Evolutionary conservation across 1,139 yeast genomes (phyloP).

Genomic region (Chernovozyma aurita): DNA sequence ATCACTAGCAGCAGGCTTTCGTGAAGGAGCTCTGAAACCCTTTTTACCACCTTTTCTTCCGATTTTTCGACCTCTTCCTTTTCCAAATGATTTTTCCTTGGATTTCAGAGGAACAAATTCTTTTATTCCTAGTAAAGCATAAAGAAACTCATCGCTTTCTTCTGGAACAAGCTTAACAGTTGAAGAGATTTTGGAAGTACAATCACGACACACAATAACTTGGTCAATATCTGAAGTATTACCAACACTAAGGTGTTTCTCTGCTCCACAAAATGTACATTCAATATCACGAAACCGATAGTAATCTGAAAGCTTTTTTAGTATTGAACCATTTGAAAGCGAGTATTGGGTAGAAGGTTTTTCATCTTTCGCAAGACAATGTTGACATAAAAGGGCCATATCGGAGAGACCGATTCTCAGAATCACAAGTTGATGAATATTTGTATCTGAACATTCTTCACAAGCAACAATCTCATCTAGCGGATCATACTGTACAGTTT

Average conservation of each 20-base stretch:
- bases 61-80: slow-evolving; percentile 18
- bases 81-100: slow-evolving; percentile 14
- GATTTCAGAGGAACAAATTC: slow-evolving; percentile 27
- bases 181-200: slow-evolving; percentile 26
- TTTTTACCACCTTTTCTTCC: slow-evolving; percentile 25
- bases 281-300: slow-evolving; percentile 46
- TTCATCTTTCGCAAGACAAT: slow-evolving; percentile 44
- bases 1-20: slow-evolving; percentile 21
- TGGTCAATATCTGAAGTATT: slow-evolving; percentile 15
- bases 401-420: slow-evolving; percentile 54
- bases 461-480: slow-evolving; percentile 45
- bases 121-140: slow-evolving; percentile 45
- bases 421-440: slow-evolving; percentile 50
- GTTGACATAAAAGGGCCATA: slow-evolving; percentile 46
- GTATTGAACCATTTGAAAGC: slow-evolving; percentile 50
- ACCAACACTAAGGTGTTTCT: slow-evolving; percentile 37
- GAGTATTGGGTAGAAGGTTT: slow-evolving; percentile 49
- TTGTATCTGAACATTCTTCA: slow-evolving; percentile 53
- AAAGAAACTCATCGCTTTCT: slow-evolving; percentile 44
- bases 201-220: slow-evolving; percentile 37
- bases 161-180: slow-evolving; percentile 35
- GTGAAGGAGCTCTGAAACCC: slow-evolving; percentile 13
- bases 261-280: slow-evolving; percentile 43
- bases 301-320: slow-evolving; percentile 45
- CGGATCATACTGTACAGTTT: slow-evolving; percentile 30